Evolutionary conservation across 2,329 filamentous ascomycete genomes (phyloP), one percentile per base, ranked within the genome.

Genomic region (Rutstroemia sp.): DNA sequence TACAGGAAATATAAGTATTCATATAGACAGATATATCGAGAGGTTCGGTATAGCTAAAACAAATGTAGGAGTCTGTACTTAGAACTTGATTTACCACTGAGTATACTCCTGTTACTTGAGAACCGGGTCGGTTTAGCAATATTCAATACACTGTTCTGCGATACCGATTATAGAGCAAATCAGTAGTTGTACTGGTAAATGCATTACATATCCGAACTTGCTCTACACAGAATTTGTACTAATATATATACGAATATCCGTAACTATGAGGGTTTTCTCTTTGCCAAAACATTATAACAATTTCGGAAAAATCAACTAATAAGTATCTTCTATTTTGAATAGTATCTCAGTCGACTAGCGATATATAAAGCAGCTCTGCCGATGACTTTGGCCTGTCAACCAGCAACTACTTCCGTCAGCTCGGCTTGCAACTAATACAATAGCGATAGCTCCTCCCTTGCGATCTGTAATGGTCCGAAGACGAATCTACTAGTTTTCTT

Each of bases 191-290:
- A 81, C 58, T 81, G 79, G 56, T 76, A 81, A 59, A 78, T 81
- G 57, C 76, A 85, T 62, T 84, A 82, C 65, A 74, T 79, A 2
- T 82, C 81, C 0, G 80, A 84, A 63, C 78, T 85, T 47, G 77
- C 80, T 10, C 71, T 85, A 18, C 73, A 78, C 19, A 72, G 77
- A 23, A 69, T 85, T 3, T 77, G 79, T 39, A 73, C 75, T 1
- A 74, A 77, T 21, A 77, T 83, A 18, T 77, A 85, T 64, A 71
- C 71, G 44, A 72, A 73, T 2, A 73, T 85, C 25, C 77, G 72
- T 57, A 75, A 78, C 60, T 73, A 80, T 82, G 69, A 70, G 78
- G 39, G 7, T 12, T 21, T 7, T 16, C 16, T 9, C 21, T 27
- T 27, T 27, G 6, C 6, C 25, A 27, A 27, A 27, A 27, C 6